Evolutionary conservation across 176 grass and related monocot species (phyloP), one percentile per base, ranked within the genome.

Genomic region (Aegilops sharonensis): DNA sequence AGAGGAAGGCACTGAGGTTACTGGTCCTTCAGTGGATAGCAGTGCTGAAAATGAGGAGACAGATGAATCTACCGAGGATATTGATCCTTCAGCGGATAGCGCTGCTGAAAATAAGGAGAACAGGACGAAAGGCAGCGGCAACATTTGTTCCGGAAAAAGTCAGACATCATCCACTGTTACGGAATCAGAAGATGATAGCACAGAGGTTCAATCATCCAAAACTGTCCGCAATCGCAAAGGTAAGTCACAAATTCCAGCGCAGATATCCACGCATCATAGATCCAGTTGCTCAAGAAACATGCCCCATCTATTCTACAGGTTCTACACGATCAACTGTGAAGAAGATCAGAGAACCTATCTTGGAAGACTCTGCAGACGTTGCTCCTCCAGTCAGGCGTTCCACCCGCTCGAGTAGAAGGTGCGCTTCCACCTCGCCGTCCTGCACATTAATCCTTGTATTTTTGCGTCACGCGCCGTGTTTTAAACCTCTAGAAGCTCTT

Each of bases 341-440:
- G 78, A 93, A 81, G 25, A 79, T 27, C 37, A 85, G 57, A 36
- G 81, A 61, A 59, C 87, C 91, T 21, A 72, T 37, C 21, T 4
- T 90, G 9, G 78, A 84, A 52, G 93, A 82, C 80, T 59, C 80
- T 2, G 79, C 84, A 72, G 86, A 89, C 62, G 87, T 81, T 80
- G 85, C 21, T 89, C 31, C 83, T 30, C 40, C 57, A 25, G 27
- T 59, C 32, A 85, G 91, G 78, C 86, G 72, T 59, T 68, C 48
- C 12, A 62, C 82, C 37, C 90, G 91, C 34, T 64, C 85, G 31
- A 90, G 18, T 20, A 83, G 86, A 91, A 95, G 91, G 94, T 95
- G 64, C 5, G 56, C 8, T 47, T 48, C 48, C 15, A 23, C 11
- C 14, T 61, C 14, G 27, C 64, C 17, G 3, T 37, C 57, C 10